Evolutionary conservation across 257 asterid genomes (phyloP).

Genomic region (Dorcoceras hygrometricum): DNA sequence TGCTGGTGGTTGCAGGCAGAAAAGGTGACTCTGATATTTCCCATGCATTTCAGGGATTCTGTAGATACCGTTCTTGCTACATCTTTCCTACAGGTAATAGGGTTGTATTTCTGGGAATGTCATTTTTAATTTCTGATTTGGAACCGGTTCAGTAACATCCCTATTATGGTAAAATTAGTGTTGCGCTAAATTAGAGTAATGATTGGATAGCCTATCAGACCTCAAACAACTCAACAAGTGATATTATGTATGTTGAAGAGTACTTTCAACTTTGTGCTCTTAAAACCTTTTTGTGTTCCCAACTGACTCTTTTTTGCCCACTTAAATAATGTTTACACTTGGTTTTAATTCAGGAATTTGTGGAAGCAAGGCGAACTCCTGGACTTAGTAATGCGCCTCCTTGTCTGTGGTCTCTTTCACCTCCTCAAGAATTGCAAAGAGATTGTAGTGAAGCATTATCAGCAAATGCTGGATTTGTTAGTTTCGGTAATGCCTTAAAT

Average conservation of each 20-base stretch:
- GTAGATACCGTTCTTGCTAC: slow-evolving; percentile 80
- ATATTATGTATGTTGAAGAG: slow-evolving; percentile 6
- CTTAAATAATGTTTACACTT: slow-evolving; percentile 16
- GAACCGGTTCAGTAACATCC: too few relatives aligned
- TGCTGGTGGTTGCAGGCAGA: slow-evolving; percentile 51
- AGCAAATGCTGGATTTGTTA: slow-evolving; percentile 93
- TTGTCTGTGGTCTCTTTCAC: slow-evolving; percentile 85
- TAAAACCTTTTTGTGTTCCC: slow-evolving; percentile 4
- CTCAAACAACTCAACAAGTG: not conserved
- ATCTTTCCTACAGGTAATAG: slow-evolving; percentile 82
- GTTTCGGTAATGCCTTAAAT: slow-evolving; percentile 61
- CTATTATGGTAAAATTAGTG: not conserved
- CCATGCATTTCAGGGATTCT: slow-evolving; percentile 91
- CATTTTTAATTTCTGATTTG: slow-evolving; percentile 6
- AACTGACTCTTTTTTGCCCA: not conserved
- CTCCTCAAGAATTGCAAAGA: slow-evolving; percentile 75
- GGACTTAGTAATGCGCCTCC: slow-evolving; percentile 92
- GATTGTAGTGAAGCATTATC: slow-evolving; percentile 63
- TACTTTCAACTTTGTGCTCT: not conserved
- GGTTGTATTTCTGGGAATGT: slow-evolving; percentile 2
- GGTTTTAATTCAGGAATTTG: slow-evolving; percentile 65
- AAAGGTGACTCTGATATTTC: slow-evolving; percentile 71
- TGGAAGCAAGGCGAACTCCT: slow-evolving; percentile 86
- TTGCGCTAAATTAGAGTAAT: not conserved
- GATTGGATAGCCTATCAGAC: not conserved